Percentiles rank a stretch among this genome's conserved stretches.
phyloP scores from a whole-genome alignment of 208 protist genomes.

The Novymonas esmeraldas region DNA sequence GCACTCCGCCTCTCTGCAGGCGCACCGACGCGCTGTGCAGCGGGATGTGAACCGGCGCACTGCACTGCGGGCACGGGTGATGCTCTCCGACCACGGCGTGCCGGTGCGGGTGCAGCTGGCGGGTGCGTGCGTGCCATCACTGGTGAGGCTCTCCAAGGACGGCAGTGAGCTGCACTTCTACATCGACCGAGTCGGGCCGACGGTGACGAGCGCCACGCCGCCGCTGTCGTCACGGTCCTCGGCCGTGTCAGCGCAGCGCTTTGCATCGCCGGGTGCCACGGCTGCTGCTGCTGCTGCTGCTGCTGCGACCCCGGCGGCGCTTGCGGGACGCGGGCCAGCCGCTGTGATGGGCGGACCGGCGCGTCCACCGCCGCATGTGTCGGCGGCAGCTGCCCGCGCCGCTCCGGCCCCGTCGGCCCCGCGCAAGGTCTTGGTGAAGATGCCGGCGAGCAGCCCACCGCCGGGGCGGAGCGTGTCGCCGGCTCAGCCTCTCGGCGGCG shows the following conservation, averaged over 20 bases:
- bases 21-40: constrained; percentile 5
- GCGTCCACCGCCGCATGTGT: neutral
- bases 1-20: neutral
- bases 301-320: too few species aligned
- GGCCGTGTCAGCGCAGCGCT: too few species aligned
- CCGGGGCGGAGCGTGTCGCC: too few species aligned
- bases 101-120: constrained; percentile 33
- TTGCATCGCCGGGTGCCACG: too few species aligned
- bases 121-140: constrained; percentile 24
- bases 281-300: too few species aligned
- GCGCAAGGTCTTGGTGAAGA: neutral
- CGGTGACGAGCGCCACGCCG: constrained; percentile 3
- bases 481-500: too few species aligned
- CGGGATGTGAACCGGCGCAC: constrained; percentile 4
- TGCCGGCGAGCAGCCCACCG: neutral
- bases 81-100: constrained; percentile 31
- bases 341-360: neutral
- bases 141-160: constrained; percentile 46
- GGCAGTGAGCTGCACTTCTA: constrained; percentile 46
- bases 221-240: neutral
- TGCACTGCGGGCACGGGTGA: constrained; percentile 17
- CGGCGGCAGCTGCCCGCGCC: neutral
- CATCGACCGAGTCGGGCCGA: constrained; percentile 27
- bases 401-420: neutral
- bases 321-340: neutral